Base-by-base conservation (phyloP, 2,329 filamentous ascomycete genomes). In the Mycosphaerella sp. region DNA sequence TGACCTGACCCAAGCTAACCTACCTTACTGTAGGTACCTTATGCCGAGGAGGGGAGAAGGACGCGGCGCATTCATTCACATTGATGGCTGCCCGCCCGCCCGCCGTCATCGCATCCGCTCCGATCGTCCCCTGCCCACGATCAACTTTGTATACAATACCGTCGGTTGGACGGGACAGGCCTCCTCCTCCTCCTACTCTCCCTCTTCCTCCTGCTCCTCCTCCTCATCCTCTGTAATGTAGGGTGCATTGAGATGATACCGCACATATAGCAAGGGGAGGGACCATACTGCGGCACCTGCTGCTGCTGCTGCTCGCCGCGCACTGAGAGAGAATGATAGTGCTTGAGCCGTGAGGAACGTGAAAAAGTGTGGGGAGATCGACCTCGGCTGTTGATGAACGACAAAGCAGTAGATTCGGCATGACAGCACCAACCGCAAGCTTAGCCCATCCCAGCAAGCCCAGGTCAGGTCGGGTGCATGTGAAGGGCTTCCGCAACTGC, bases 51-150 rank as follows among this genome's bases (percentile, higher is more conserved):
- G 53, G 45, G 49, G 8, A 34, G 49, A 49, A 51, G 38, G 40
- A 40, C 44, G 38, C 44, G 40, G 44, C 44, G 38, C 26, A 29
- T 29, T 6, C 26, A 29, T 29, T 7, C 26, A 29, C 26, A 29
- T 29, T 29, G 26, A 29, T 29, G 26, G 26, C 26, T 21, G 21
- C 21, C 21, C 21, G 21, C 21, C 21, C 21, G 43, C 38, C 56
- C 56, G 56, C 56, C 56, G 53, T 58, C 56, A 54, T 53, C 42
- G 53, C 54, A 54, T 53, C 54, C 52, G 52, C 54, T 58, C 56
- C 53, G 51, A 48, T 48, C 56, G 45, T 52, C 42, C 50, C 50
- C 44, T 51, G 55, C 51, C 21, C 21, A 21, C 21, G 21, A 21
- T 21, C 21, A 21, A 21, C 21, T 21, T 21, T 21, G 21, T 21